Percentiles rank a stretch among this genome's conserved stretches.
phyloP scores from a whole-genome alignment of 306 rosid genomes.

The Rubus parviflorus region DNA sequence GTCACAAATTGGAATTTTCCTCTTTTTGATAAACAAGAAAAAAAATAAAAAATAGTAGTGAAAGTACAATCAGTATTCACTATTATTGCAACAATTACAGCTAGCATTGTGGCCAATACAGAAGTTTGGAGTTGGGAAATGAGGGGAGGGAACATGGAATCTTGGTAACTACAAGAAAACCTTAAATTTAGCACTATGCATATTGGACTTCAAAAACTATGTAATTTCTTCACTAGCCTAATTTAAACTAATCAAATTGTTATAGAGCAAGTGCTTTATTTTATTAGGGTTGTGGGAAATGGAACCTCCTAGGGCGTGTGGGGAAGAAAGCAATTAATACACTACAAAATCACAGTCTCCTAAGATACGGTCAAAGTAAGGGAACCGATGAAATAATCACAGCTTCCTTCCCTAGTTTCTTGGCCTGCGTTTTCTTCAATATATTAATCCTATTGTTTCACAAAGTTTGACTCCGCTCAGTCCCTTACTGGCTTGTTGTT shows the following conservation, averaged over 20 bases:
- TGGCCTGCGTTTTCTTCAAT: conserved; percentile 47
- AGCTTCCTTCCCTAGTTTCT: conserved; percentile 57
- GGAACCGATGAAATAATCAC: conserved; percentile 16
- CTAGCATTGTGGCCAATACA: not conserved
- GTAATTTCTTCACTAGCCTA: not conserved
- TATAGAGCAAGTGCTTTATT: not conserved
- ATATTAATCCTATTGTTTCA: conserved; percentile 10
- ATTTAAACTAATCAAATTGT: not conserved
- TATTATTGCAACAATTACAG: not conserved
- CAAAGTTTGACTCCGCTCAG: conserved; percentile 21
- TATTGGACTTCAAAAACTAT: conserved; percentile 24
- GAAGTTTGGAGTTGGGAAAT: not conserved
- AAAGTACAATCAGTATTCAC: not conserved
- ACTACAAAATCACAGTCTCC: conserved; percentile 21
- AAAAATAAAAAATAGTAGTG: not conserved
- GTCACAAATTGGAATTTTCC: not conserved
- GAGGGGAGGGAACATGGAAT: conserved; percentile 55
- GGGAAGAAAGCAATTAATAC: conserved; percentile 10
- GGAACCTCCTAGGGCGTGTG: conserved; percentile 20
- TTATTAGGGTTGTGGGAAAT: conserved; percentile 14
- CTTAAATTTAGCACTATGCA: conserved; percentile 30
- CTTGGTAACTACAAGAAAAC: conserved; percentile 54
- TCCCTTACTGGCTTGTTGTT: not conserved
- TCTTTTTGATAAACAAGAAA: too few species aligned
- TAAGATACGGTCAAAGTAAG: conserved; percentile 47